Base-by-base conservation (phyloP, 2,329 filamentous ascomycete genomes). In the Pseudocercospora macadamiae region DNA sequence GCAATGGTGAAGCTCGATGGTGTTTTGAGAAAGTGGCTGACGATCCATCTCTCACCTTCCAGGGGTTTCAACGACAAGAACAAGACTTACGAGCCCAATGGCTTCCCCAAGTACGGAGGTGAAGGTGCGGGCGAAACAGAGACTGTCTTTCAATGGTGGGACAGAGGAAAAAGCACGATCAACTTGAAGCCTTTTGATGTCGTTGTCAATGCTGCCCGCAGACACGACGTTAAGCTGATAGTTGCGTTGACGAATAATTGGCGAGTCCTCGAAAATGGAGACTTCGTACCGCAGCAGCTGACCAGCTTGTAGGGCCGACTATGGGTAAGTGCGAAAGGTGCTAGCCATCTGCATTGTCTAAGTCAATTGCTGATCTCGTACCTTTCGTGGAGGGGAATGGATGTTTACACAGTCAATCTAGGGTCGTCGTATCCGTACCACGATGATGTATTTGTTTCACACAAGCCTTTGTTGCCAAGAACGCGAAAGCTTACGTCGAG, bases 61-160 rank as follows among this genome's bases (percentile, higher is more conserved):
- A n/a, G 82, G 82, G 82, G 80, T 14, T 84, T 83, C 75, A 83
- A 84, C 65, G 82, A 84, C 69, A 81, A 80, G 66, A 85, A 84
- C 66, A 72, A 71, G 21, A 83, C 81, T 0, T 79, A 77, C 51
- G 59, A 69, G 44, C 56, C 70, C 10, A 65, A 71, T 16, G 81
- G 82, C 4, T 70, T 84, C 3, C 82, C 82, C 0, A 70, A 81
- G 60, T 84, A 84, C 54, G 82, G 80, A 36, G 77, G 74, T 12
- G 81, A 82, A 61, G 82, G 80, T 28, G 77, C 75, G 14, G 81
- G 82, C 57, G 73, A 72, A 0, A 78, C 76, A 19, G 74, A 78
- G 2, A 74, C 78, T 4, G 75, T 81, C 4, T 77, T 84, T 63
- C 81, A 83, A 68, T 68, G 68, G 55, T 82, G 74, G 73, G 66